Conservation (phyloP, 306 rosid genomes). For the Malus asiatica region DNA sequence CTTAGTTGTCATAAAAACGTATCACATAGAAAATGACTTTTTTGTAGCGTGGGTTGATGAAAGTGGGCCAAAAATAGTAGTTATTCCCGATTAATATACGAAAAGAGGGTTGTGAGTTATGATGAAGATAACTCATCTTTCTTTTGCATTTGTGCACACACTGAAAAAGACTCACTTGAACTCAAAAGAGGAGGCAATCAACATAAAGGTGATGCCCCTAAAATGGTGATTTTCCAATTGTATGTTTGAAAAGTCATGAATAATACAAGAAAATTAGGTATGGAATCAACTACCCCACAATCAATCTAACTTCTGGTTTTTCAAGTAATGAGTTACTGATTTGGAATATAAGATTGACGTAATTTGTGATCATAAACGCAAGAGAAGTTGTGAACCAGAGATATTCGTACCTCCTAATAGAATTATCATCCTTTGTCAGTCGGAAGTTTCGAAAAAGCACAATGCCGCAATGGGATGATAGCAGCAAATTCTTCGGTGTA, state of each 20-base stretch:
- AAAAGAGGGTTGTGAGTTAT: not conserved
- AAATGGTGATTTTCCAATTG: not conserved
- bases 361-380: too few relatives aligned
- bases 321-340: too few relatives aligned
- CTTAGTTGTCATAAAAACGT: not conserved
- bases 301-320: too few relatives aligned
- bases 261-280: too few relatives aligned
- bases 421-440: not conserved
- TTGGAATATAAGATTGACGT: too few relatives aligned
- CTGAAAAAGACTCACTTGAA: not conserved
- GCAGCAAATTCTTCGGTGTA: too few relatives aligned
- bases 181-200: not conserved
- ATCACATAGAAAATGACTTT: not conserved
- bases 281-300: too few relatives aligned
- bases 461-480: not conserved
- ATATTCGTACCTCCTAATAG: not conserved
- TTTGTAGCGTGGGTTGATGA: not conserved
- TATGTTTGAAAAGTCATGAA: not conserved
- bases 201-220: not conserved
- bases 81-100: not conserved
- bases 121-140: not conserved
- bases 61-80: not conserved
- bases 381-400: too few relatives aligned
- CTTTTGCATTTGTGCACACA: not conserved
- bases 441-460: constrained; percentile 4